Percentiles rank a stretch among this genome's conserved stretches.
These are phyloP conservation scores for Globisporangium barbulae DNA, from an alignment of 352 stramenopile species.

Conservation along the genomic window DNA sequence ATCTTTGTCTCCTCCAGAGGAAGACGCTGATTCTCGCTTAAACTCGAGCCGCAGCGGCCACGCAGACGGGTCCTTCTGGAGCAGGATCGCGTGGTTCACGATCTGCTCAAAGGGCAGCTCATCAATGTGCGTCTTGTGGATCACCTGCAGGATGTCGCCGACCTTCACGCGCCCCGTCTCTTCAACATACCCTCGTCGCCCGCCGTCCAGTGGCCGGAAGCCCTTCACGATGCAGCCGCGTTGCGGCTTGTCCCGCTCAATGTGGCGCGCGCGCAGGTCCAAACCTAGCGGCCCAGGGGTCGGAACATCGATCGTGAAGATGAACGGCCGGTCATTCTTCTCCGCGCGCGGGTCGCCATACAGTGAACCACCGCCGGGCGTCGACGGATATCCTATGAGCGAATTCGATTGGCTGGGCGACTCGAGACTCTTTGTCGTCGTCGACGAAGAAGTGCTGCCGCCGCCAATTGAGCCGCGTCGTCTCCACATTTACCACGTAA, in stretches of 20 bases:
- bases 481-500: slow-evolving; percentile 40
- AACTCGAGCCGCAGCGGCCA: slow-evolving; percentile 82
- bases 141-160: slow-evolving; percentile 75
- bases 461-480: slow-evolving; percentile 45
- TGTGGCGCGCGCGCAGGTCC: slow-evolving; percentile 66
- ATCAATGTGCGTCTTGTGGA: slow-evolving; percentile 75
- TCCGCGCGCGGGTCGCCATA: slow-evolving; percentile 50
- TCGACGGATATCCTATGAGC: slow-evolving; percentile 33
- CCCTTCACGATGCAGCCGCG: slow-evolving; percentile 77
- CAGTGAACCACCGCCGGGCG: slow-evolving; percentile 31
- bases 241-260: slow-evolving; percentile 72
- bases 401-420: slow-evolving; percentile 27
- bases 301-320: slow-evolving; percentile 77
- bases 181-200: slow-evolving; percentile 63
- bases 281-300: slow-evolving; percentile 62
- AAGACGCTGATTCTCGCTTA: slow-evolving; percentile 37
- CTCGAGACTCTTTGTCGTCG: slow-evolving; percentile 17
- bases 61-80: slow-evolving; percentile 60
- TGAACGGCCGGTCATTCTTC: slow-evolving; percentile 41
- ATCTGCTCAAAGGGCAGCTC: slow-evolving; percentile 85
- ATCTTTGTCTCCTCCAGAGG: slow-evolving; percentile 27
- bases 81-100: slow-evolving; percentile 67
- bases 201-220: slow-evolving; percentile 56
- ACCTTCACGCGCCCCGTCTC: slow-evolving; percentile 69
- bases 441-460: slow-evolving; percentile 23